These are phyloP conservation scores for Flagelloscypha sp. DNA, from an alignment of 768 basidiomycete species.

Conservation along the genomic window DNA sequence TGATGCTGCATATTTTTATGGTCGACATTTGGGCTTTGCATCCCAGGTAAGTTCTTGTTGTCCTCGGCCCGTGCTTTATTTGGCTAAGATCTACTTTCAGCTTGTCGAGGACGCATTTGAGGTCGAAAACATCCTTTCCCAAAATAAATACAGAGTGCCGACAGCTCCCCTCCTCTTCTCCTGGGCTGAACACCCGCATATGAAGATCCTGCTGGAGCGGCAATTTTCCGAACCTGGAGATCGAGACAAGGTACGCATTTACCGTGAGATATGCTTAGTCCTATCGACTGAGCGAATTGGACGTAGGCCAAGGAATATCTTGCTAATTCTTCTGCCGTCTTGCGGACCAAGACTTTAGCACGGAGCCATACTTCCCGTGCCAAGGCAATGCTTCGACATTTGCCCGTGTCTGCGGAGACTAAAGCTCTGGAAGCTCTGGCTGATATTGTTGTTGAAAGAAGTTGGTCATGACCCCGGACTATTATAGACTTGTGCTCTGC, in stretches of 20 bases:
- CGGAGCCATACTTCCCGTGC: slow-evolving; percentile 69
- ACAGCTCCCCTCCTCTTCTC: slow-evolving; percentile 84
- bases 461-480: slow-evolving; percentile 27
- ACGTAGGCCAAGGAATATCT: slow-evolving; percentile 62
- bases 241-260: slow-evolving; percentile 56
- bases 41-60: slow-evolving; percentile 49
- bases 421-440: slow-evolving; percentile 67
- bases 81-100: slow-evolving; percentile 27
- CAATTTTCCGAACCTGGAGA: slow-evolving; percentile 75
- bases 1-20: slow-evolving; percentile 87
- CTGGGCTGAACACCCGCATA: slow-evolving; percentile 71
- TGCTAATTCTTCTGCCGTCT: slow-evolving; percentile 60
- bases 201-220: slow-evolving; percentile 71
- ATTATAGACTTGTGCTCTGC: no score
- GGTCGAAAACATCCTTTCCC: slow-evolving; percentile 59
- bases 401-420: slow-evolving; percentile 80
- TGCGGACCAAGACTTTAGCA: slow-evolving; percentile 74
- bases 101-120: slow-evolving; percentile 81
- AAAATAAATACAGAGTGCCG: slow-evolving; percentile 61
- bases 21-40: slow-evolving; percentile 86
- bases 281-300: background rate
- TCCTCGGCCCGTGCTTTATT: background rate
- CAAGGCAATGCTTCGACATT: slow-evolving; percentile 49
- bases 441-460: slow-evolving; percentile 56
- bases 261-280: background rate